Percentiles rank a stretch among this genome's conserved stretches.
Conservation (phyloP, 345 rosid species). For the Linum tenue region DNA sequence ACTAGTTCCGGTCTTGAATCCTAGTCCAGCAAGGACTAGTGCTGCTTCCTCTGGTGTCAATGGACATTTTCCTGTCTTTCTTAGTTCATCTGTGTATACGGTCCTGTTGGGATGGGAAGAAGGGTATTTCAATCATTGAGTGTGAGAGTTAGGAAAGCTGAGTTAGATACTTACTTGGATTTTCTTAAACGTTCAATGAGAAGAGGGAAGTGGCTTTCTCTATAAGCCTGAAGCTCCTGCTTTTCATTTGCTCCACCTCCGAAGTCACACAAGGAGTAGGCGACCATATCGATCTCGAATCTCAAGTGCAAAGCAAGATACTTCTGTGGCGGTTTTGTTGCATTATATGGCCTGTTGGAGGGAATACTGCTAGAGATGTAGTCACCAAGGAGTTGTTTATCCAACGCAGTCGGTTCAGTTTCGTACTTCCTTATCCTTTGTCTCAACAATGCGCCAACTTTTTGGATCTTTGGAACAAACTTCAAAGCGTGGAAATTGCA, state of each 20-base stretch:
- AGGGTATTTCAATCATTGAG: background rate
- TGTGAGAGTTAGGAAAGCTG: background rate
- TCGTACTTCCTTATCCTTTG: slow-evolving; percentile 57
- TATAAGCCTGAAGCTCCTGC: slow-evolving; percentile 67
- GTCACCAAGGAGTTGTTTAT: slow-evolving; percentile 59
- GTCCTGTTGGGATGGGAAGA: slow-evolving; percentile 25
- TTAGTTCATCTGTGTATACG: slow-evolving; percentile 45
- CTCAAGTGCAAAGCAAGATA: slow-evolving; percentile 86
- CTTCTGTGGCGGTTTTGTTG: slow-evolving; percentile 25
- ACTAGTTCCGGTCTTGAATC: slow-evolving; percentile 49
- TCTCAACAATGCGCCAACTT: slow-evolving; percentile 51
- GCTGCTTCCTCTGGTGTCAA: slow-evolving; percentile 94
- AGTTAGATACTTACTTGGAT: slow-evolving; percentile 33
- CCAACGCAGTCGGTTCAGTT: slow-evolving; percentile 32
- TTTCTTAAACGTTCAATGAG: slow-evolving; percentile 54
- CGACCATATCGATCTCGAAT: slow-evolving; percentile 95
- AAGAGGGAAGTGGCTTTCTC: slow-evolving; percentile 77
- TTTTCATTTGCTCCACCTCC: slow-evolving; percentile 72
- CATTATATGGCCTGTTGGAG: slow-evolving; percentile 16
- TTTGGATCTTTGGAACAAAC: slow-evolving; percentile 65
- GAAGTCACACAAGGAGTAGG: slow-evolving; percentile 80
- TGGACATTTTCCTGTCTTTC: slow-evolving; percentile 82
- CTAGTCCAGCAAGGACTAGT: slow-evolving; percentile 74
- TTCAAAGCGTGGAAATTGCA: slow-evolving; percentile 87
- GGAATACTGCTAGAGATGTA: slow-evolving; percentile 21